phyloP scores from a whole-genome alignment of 108 stramenopile species.

The Stephanodiscus triporus region DNA sequence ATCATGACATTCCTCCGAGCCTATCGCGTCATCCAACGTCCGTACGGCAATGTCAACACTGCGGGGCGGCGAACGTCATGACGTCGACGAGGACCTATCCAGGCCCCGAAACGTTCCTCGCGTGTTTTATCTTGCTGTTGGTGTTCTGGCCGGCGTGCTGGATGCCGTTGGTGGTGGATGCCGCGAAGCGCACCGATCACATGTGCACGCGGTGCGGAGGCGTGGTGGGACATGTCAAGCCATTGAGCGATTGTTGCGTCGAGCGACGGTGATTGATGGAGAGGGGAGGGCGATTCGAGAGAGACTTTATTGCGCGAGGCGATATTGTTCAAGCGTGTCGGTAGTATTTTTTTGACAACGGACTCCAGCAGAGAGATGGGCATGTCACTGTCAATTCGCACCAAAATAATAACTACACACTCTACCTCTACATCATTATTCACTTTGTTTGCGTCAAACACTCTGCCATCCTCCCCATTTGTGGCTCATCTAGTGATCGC shows the following conservation, averaged over 20 bases:
- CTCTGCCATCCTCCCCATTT: too few relatives aligned
- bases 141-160: constrained; percentile 44
- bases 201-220: constrained; percentile 16
- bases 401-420: too few relatives aligned
- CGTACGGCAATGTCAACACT: constrained; percentile 24
- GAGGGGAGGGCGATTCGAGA: neutral
- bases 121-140: constrained; percentile 6
- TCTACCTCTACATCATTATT: too few relatives aligned
- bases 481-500: too few relatives aligned
- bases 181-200: constrained; percentile 35
- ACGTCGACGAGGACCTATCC: constrained; percentile 31
- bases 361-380: too few relatives aligned
- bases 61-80: constrained; percentile 6
- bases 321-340: too few relatives aligned
- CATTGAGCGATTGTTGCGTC: constrained; percentile 34
- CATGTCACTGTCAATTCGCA: too few relatives aligned
- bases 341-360: too few relatives aligned
- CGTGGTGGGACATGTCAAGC: constrained; percentile 24
- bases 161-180: constrained; percentile 38
- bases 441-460: too few relatives aligned
- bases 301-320: neutral
- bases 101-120: constrained; percentile 11
- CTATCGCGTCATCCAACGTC: constrained; percentile 20
- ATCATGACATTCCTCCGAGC: neutral
- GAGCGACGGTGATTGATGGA: constrained; percentile 31